Percentiles rank a stretch among this genome's conserved stretches.
Evolutionary conservation across 495 filamentous ascomycete species (phyloP).

Genomic region (Neurospora sp.): DNA sequence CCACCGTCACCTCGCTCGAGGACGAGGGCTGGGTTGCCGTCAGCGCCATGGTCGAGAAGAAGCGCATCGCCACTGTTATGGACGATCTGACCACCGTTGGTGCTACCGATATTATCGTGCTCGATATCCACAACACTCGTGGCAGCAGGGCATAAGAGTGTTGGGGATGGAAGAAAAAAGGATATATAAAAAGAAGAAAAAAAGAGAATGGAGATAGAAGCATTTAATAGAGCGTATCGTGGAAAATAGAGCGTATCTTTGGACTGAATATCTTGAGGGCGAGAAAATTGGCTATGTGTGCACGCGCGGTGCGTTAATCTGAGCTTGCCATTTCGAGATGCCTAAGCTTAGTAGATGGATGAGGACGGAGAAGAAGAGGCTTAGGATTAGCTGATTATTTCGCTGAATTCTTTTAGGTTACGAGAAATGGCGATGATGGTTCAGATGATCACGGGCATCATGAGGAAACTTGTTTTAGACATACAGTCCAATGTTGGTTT

Average conservation of each 20-base stretch:
- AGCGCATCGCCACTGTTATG: conserved; percentile 80
- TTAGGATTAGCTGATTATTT: not conserved
- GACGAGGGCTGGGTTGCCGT: conserved; percentile 89
- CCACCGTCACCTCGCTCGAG: conserved; percentile 79
- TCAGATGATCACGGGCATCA: not conserved
- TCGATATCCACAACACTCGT: conserved; percentile 80
- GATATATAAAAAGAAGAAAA: not conserved
- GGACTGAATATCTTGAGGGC: not conserved
- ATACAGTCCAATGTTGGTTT: not conserved
- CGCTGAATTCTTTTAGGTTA: not conserved
- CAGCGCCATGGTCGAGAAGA: conserved; percentile 88
- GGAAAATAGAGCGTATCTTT: not conserved
- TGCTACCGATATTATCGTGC: conserved; percentile 78
- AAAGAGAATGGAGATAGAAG: not conserved
- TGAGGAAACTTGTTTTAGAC: not conserved
- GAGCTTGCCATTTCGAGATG: not conserved
- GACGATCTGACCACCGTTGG: conserved; percentile 72
- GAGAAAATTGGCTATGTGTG: not conserved
- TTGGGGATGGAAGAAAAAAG: not conserved
- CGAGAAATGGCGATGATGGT: not conserved
- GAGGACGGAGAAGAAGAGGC: not conserved
- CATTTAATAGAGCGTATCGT: not conserved
- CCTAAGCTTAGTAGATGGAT: not conserved
- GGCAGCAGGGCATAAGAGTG: conserved; percentile 6
- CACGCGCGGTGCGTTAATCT: not conserved